These are phyloP conservation scores for Lasiosphaeria miniovina DNA, from an alignment of 495 filamentous ascomycete species.

Conservation along the genomic window DNA sequence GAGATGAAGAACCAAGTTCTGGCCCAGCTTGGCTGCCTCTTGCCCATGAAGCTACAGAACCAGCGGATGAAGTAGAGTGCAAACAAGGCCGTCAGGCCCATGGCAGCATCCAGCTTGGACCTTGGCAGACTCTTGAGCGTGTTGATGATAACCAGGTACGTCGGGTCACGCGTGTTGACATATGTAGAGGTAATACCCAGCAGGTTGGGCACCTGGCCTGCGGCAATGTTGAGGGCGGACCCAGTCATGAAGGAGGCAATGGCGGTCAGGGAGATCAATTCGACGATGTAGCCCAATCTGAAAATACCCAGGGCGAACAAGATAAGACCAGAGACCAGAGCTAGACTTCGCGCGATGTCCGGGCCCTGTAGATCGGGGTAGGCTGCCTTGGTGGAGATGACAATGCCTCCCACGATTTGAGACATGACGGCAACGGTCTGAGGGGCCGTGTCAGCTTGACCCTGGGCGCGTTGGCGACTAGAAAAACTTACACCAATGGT, in stretches of 20 bases:
- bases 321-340: conserved; percentile 46
- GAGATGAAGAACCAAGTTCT: conserved; percentile 45
- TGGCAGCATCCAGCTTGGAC: conserved; percentile 49
- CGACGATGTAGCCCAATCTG: conserved; percentile 50
- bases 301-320: conserved; percentile 48
- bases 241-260: conserved; percentile 56
- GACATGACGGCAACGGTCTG: conserved; percentile 95
- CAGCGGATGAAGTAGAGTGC: conserved; percentile 49
- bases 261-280: conserved; percentile 51
- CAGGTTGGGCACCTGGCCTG: conserved; percentile 48
- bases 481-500: conserved; percentile 59
- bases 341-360: conserved; percentile 43
- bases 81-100: conserved; percentile 50
- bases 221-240: conserved; percentile 49
- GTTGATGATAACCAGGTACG: conserved; percentile 53
- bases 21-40: conserved; percentile 34
- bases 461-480: background rate
- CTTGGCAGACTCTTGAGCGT: conserved; percentile 46
- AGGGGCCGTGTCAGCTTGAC: background rate
- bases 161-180: conserved; percentile 47
- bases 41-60: conserved; percentile 41
- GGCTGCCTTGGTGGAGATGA: conserved; percentile 51
- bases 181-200: conserved; percentile 46
- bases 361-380: conserved; percentile 37
- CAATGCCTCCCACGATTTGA: conserved; percentile 75